Base-by-base conservation (phyloP, 495 filamentous ascomycete species). In the Penicillium alfredii region DNA sequence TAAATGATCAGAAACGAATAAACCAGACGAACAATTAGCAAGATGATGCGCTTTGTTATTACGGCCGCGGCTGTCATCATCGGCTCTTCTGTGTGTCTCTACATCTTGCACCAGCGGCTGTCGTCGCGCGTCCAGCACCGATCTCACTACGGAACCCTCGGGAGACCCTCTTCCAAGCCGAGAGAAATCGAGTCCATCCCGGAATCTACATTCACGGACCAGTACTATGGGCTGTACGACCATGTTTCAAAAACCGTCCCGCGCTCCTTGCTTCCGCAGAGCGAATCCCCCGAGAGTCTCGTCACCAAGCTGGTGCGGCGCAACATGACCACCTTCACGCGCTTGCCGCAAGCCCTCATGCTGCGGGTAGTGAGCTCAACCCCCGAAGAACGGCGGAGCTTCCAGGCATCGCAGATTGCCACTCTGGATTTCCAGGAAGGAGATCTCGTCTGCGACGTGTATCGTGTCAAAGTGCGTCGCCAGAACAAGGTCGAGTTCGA, bases 301-400 rank as follows among this genome's bases (percentile, higher is more conserved):
- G 47, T 68, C 22, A 56, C 43, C 9, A 38, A 43, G 6, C 49
- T 64, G 4, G 36, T 61, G 3, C 60, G 58, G 7, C 58, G 55
- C 37, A 68, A 64, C 17, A 64, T 68, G 60, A 49, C 30, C 1
- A 42, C 41, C 0, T 65, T 68, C 15, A 33, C 56, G 12, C 51
- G 42, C 8, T 55, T 56, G 13, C 61, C 60, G 7, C 55, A 62
- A 30, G 55, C 56, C 0, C 44, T 49, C n/a, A 43, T 60, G 14
- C 32, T 61, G 0, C 38, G 44, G 7, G 7, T 58, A n/a, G 21
- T 40, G 2, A 42, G 35, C 12, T 28, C 35, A 7, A 36, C 37
- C 6, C 8, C 31, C n/a, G 47, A 51, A 9, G 28, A 47, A 38
- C 37, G 31, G 13, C 2, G 13, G 3, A 62, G 50, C 22, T 63